A percentile compares a stretch with the other conserved stretches of the same genome.
Conservation (phyloP, 495 filamentous ascomycete genomes). For the Talaromyces trachyspermus region DNA sequence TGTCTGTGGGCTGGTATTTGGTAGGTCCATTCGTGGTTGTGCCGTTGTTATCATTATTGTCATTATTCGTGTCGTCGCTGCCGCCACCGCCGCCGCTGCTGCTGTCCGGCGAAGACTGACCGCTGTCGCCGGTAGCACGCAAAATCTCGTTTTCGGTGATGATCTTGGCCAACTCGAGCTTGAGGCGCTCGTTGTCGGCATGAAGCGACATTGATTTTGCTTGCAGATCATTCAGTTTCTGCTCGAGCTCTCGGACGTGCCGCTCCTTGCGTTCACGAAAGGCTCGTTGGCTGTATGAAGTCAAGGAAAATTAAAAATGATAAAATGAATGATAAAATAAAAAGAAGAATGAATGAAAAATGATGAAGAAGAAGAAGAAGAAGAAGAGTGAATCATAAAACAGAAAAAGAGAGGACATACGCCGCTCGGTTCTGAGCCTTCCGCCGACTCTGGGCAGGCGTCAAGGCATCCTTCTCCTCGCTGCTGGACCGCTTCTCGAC, state of each 20-base stretch:
- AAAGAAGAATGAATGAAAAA: background rate
- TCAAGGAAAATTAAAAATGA: background rate
- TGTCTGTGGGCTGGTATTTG: slow-evolving; percentile 67
- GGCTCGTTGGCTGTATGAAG: slow-evolving; percentile 69
- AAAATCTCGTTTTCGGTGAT: slow-evolving; percentile 91
- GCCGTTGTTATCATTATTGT: slow-evolving; percentile 18
- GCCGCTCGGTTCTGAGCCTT: slow-evolving; percentile 96
- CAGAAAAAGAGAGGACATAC: slow-evolving; percentile 51
- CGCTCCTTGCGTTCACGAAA: slow-evolving; percentile 96
- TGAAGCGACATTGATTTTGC: slow-evolving; percentile 44
- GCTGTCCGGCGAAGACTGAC: slow-evolving; percentile 19
- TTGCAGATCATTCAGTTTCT: slow-evolving; percentile 70
- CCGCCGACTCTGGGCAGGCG: slow-evolving; percentile 73
- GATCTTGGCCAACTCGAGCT: slow-evolving; percentile 70
- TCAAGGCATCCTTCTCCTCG: slow-evolving; percentile 62
- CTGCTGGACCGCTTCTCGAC: slow-evolving; percentile 42
- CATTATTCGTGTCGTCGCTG: slow-evolving; percentile 16
- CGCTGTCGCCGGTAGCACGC: slow-evolving; percentile 52
- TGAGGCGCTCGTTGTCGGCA: slow-evolving; percentile 77
- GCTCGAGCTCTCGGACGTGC: slow-evolving; percentile 86
- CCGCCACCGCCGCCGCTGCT: slow-evolving; percentile 9
- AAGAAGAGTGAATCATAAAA: background rate
- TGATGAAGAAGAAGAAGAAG: background rate
- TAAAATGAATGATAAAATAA: background rate
- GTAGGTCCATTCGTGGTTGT: slow-evolving; percentile 55